These are phyloP conservation scores for Teratosphaeria nubilosa DNA, from an alignment of 2,329 filamentous ascomycete genomes.

Conservation along the genomic window DNA sequence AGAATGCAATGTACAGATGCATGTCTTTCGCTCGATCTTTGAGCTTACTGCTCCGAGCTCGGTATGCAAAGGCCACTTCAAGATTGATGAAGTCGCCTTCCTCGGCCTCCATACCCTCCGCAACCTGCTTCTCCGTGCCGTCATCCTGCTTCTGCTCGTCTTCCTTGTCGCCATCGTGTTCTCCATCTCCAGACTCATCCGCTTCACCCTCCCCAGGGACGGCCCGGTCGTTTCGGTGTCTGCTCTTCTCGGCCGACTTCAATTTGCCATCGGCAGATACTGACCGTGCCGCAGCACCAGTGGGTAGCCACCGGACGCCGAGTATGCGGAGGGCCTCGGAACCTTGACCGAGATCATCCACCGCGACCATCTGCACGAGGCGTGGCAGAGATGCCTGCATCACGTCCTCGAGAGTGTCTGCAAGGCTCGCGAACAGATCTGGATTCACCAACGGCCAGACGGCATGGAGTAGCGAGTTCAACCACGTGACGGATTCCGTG, in stretches of 20 bases:
- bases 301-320: conserved; percentile 62
- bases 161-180: conserved; percentile 16
- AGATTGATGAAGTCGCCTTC: conserved; percentile 71
- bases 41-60: conserved; percentile 51
- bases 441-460: conserved; percentile 70
- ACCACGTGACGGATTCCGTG: conserved; percentile 60
- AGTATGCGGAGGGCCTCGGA: conserved; percentile 61
- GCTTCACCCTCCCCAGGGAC: conserved; percentile 36
- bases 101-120: conserved; percentile 61
- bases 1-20: conserved; percentile 62
- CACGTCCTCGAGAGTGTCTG: conserved; percentile 65
- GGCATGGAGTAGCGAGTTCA: conserved; percentile 57
- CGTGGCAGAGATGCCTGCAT: conserved; percentile 68
- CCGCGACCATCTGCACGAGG: conserved; percentile 61
- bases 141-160: conserved; percentile 18
- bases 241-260: conserved; percentile 35
- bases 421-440: conserved; percentile 58
- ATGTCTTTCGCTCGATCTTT: conserved; percentile 58
- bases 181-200: conserved; percentile 21
- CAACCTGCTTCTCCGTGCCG: conserved; percentile 24
- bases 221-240: conserved; percentile 38
- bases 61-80: conserved; percentile 65
- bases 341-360: conserved; percentile 67
- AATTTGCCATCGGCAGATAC: conserved; percentile 51
- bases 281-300: conserved; percentile 54